Conservation (phyloP, 306 rosid genomes). For the Cicer arietinum region DNA sequence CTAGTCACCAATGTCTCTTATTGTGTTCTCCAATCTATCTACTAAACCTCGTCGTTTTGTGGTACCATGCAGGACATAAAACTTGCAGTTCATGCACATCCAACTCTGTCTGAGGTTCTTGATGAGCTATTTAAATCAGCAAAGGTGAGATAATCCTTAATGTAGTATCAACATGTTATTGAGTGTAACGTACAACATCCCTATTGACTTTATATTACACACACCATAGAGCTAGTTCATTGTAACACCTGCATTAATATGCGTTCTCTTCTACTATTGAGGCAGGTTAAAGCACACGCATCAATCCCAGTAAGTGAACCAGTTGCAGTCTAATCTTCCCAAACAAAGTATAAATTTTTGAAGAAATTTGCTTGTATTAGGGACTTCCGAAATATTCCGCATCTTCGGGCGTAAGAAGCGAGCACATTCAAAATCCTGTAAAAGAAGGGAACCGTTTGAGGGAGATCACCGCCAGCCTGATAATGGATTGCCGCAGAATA, state of each 20-base stretch:
- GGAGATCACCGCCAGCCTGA: constrained; percentile 39
- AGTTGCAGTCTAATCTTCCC: constrained; percentile 78
- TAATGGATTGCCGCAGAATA: constrained; percentile 40
- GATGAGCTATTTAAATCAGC: constrained; percentile 95
- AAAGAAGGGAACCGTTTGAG: constrained; percentile 41
- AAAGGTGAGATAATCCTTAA: constrained; percentile 65
- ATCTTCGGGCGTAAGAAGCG: constrained; percentile 49
- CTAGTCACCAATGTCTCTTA: not conserved
- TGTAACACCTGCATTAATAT: constrained; percentile 31
- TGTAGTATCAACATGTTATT: constrained; percentile 19
- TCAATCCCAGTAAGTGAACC: constrained; percentile 78
- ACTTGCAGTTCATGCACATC: constrained; percentile 92
- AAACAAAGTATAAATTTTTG: constrained; percentile 58
- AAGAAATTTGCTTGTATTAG: constrained; percentile 72
- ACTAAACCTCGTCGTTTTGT: constrained; percentile 28
- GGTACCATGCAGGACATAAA: constrained; percentile 73
- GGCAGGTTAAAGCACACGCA: constrained; percentile 74
- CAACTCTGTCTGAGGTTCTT: constrained; percentile 95
- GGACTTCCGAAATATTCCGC: constrained; percentile 54
- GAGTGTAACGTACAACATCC: not conserved
- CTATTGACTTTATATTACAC: not conserved
- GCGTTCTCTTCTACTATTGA: constrained; percentile 39
- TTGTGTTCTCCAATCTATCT: constrained; percentile 2
- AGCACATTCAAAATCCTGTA: constrained; percentile 38
- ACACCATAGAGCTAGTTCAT: constrained; percentile 22